A percentile compares a stretch with the other conserved stretches of the same genome.
Conservation (phyloP, 1,139 yeast species). For the Pneumocystis wakefieldiae region DNA sequence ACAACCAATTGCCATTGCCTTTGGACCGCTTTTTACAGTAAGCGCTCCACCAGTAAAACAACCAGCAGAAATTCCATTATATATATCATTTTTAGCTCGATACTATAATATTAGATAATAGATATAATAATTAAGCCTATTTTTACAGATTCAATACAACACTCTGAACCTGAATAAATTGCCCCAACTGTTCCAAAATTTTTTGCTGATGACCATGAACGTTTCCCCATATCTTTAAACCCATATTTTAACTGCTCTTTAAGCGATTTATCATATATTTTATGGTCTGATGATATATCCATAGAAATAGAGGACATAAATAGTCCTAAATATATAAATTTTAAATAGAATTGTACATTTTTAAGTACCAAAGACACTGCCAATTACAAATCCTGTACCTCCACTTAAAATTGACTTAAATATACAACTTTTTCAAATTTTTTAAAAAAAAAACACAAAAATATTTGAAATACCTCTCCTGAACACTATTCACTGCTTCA, state of each 20-base stretch:
- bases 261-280: constrained; percentile 68
- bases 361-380: constrained; percentile 43
- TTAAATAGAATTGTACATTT: background rate
- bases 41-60: constrained; percentile 86
- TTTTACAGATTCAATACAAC: constrained; percentile 51
- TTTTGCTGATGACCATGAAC: constrained; percentile 77
- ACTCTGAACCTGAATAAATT: constrained; percentile 89
- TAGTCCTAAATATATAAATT: constrained; percentile 44
- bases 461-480: background rate
- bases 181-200: constrained; percentile 91
- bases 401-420: constrained; percentile 89
- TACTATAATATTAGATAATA: constrained; percentile 10
- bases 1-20: constrained; percentile 81
- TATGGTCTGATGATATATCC: constrained; percentile 30
- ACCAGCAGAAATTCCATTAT: constrained; percentile 86
- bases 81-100: constrained; percentile 83
- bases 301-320: constrained; percentile 69
- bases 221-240: constrained; percentile 77
- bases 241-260: constrained; percentile 86
- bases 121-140: constrained; percentile 4
- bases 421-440: constrained; percentile 39
- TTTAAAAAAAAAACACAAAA: background rate
- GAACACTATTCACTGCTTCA: background rate
- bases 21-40: constrained; percentile 86
- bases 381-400: constrained; percentile 84